Percentiles rank a stretch among this genome's conserved stretches.
These are phyloP conservation scores for Microthlaspi erraticum DNA, from an alignment of 345 rosid genomes.

Conservation along the genomic window DNA sequence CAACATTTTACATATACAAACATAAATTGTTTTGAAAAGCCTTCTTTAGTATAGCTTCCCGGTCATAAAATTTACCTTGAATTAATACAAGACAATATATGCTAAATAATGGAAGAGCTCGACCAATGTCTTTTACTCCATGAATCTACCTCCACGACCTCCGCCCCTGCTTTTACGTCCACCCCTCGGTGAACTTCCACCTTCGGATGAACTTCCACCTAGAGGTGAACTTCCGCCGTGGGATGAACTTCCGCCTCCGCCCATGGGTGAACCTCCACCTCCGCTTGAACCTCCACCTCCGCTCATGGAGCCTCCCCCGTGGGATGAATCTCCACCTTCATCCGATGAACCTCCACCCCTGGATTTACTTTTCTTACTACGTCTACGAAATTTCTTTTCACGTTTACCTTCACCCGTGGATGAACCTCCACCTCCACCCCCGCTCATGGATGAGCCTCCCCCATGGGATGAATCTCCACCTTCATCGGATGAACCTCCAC, in stretches of 20 bases:
- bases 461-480: background rate
- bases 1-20: slow-evolving; percentile 10
- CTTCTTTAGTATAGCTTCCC: background rate
- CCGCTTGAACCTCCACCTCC: background rate
- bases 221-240: too few species aligned
- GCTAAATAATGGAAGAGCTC: slow-evolving; percentile 1
- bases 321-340: background rate
- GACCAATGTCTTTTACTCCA: slow-evolving; percentile 4
- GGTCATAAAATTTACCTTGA: slow-evolving; percentile 7
- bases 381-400: background rate
- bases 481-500: background rate
- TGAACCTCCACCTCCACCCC: background rate
- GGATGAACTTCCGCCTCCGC: background rate
- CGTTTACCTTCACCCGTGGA: background rate
- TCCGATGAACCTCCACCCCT: too few species aligned
- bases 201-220: too few species aligned
- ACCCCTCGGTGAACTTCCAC: too few species aligned
- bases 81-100: slow-evolving; percentile 4
- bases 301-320: background rate
- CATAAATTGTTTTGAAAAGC: background rate
- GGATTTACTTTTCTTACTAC: background rate
- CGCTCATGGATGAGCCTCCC: background rate
- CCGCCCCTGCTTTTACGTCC: background rate
- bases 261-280: background rate
- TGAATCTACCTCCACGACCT: background rate